Evolutionary conservation across 2,329 filamentous ascomycete genomes (phyloP), one percentile per base, ranked within the genome.

Genomic region (Pseudophaeomoniella oleicola): DNA sequence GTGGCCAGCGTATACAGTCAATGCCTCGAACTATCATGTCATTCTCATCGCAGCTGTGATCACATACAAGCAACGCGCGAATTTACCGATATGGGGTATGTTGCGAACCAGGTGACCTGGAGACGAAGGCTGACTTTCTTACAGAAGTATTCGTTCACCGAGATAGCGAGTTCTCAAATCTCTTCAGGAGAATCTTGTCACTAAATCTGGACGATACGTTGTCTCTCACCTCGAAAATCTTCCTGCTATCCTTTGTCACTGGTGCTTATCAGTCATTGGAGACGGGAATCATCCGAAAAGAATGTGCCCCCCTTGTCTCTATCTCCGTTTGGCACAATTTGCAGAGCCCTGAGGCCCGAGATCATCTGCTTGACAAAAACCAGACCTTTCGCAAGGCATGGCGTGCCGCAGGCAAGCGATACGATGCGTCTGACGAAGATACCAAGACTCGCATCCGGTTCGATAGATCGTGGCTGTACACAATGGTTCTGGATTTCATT

Each of bases 241-340:
- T 93, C 36, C 72, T 96, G n/a, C 65, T 98, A 15, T 81, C 75
- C 16, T 96, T 96, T 58, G 69, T 96, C 43, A 92, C 93, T 35
- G 75, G 79, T 46, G 83, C 88, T 22, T 98, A 94, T 54, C 87
- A 96, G 57, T 94, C 86, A 33, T 68, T 98, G 19, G 92, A 98
- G 55, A 87, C 78, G 53, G 72, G 74, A 27, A 72, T 93, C 38
- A 82, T 98, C 35, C 78, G 90, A 43, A 96, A 94, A 57, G 90
- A 98, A 64, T 96, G 90, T 58, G 90, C 88, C 4, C 85, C 92
- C 2, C 65, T 98, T 36, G 88, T 98, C 14, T 90, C 86, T 10
- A 94, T 98, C 48, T 80, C 83, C 1, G 85, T 90, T 49, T 98
- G 90, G 90, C 84, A 96, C 51, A 92, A 94, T 52, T 63, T 98